Percentiles rank a stretch among this genome's conserved stretches.
These are phyloP conservation scores for Cutaneotrichosporon sp. DNA, from an alignment of 1,284 basidiomycete species.

Conservation along the genomic window DNA sequence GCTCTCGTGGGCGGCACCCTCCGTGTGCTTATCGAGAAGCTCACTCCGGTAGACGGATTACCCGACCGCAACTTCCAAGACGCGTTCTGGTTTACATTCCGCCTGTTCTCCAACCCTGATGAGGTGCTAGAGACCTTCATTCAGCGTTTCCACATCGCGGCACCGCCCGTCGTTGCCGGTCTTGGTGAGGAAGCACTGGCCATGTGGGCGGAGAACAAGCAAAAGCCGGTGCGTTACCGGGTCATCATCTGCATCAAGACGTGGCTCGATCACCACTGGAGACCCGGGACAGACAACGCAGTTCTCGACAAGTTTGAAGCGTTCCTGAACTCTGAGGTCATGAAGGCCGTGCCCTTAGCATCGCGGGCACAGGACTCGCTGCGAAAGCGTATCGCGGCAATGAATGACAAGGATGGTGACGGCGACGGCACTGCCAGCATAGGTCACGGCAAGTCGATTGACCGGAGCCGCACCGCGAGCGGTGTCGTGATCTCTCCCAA, in stretches of 20 bases:
- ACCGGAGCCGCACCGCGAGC: conserved; percentile 14
- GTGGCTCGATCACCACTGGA: conserved; percentile 92
- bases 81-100: conserved; percentile 93
- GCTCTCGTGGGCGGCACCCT: conserved; percentile 86
- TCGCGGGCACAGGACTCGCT: conserved; percentile 37
- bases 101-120: conserved; percentile 77
- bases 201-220: conserved; percentile 78
- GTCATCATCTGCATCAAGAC: conserved; percentile 87
- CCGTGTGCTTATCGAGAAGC: conserved; percentile 81
- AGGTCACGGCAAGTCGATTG: conserved; percentile 14
- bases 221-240: conserved; percentile 78
- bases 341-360: conserved; percentile 39
- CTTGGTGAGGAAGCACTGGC: conserved; percentile 56
- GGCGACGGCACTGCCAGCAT: background rate
- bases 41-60: conserved; percentile 86
- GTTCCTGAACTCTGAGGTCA: conserved; percentile 41
- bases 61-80: conserved; percentile 78
- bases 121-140: conserved; percentile 74
- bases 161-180: conserved; percentile 33
- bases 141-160: conserved; percentile 69
- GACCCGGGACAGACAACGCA: conserved; percentile 57
- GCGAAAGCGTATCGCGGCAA: conserved; percentile 20
- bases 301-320: conserved; percentile 45
- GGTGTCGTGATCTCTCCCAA: conserved; percentile 6
- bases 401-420: conserved; percentile 9